These are phyloP conservation scores for Boletellus ananas DNA, from an alignment of 768 basidiomycete species.

Conservation along the genomic window DNA sequence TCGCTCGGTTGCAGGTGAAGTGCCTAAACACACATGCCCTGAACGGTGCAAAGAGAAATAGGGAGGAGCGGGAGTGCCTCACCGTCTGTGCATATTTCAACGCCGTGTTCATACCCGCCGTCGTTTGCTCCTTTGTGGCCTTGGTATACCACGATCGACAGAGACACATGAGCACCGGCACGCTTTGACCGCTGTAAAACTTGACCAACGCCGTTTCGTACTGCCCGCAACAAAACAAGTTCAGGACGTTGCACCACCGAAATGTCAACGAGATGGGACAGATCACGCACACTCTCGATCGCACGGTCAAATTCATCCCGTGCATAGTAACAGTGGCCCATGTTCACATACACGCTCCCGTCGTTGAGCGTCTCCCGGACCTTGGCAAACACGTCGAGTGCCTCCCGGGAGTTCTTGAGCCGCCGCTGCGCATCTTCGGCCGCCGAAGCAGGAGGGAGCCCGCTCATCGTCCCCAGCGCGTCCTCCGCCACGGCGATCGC, in stretches of 20 bases:
- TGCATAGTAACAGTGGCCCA: slow-evolving; percentile 92
- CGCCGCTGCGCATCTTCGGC: slow-evolving; percentile 66
- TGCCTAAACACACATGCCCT: slow-evolving; percentile 48
- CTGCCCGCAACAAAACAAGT: slow-evolving; percentile 36
- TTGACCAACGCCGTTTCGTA: slow-evolving; percentile 88
- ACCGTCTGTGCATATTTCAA: slow-evolving; percentile 81
- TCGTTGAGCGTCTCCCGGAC: slow-evolving; percentile 81
- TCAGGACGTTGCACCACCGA: too few relatives aligned
- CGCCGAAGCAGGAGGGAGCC: slow-evolving; percentile 43
- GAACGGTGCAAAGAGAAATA: not conserved
- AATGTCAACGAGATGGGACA: not conserved
- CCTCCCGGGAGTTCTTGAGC: slow-evolving; percentile 75
- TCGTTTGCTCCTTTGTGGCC: slow-evolving; percentile 86
- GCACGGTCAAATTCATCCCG: slow-evolving; percentile 94
- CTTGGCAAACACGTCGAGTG: slow-evolving; percentile 85
- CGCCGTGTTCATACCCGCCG: slow-evolving; percentile 76
- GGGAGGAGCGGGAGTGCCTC: slow-evolving; percentile 11
- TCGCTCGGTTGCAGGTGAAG: slow-evolving; percentile 81
- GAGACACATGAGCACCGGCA: slow-evolving; percentile 76
- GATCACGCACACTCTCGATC: slow-evolving; percentile 79
- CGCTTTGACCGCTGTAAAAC: slow-evolving; percentile 71
- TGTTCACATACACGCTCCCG: slow-evolving; percentile 90
- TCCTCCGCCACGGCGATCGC: slow-evolving; percentile 95
- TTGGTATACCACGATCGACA: slow-evolving; percentile 94
- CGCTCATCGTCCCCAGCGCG: slow-evolving; percentile 66